Conservation (phyloP, 345 rosid genomes). For the Eucalyptus cladocalyx region DNA sequence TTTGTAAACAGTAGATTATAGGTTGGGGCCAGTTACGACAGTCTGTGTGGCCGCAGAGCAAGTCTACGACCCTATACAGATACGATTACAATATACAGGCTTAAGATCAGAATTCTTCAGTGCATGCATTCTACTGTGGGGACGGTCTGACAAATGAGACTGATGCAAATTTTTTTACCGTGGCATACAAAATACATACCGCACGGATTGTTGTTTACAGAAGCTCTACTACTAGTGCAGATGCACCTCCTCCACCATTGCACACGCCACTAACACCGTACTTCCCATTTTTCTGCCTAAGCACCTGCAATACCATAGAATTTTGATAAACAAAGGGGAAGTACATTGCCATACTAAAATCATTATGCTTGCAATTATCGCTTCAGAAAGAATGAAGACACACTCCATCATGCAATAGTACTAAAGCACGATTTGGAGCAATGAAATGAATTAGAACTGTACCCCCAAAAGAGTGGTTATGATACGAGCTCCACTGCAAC, state of each 20-base stretch:
- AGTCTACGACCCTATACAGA: background rate
- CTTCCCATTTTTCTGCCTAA: slow-evolving; percentile 68
- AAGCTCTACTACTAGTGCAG: slow-evolving; percentile 82
- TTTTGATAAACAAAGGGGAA: background rate
- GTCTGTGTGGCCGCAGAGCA: background rate
- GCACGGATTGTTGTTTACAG: slow-evolving; percentile 3
- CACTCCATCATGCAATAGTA: background rate
- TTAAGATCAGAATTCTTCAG: background rate
- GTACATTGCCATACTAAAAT: background rate
- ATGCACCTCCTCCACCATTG: slow-evolving; percentile 99
- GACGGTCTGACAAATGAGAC: background rate
- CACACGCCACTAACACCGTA: slow-evolving; percentile 90
- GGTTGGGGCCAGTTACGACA: background rate
- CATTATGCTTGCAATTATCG: background rate
- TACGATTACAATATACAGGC: background rate
- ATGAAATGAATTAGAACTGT: background rate
- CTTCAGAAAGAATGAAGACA: background rate
- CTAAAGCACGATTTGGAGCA: background rate
- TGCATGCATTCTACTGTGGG: background rate
- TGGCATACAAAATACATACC: background rate
- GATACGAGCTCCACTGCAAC: slow-evolving; percentile 99
- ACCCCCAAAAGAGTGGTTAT: slow-evolving; percentile 92
- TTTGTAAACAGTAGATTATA: background rate
- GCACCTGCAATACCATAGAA: slow-evolving; percentile 19
- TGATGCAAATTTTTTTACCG: background rate